Conservation (phyloP, 345 rosid species). For the Iberis pinnata region DNA sequence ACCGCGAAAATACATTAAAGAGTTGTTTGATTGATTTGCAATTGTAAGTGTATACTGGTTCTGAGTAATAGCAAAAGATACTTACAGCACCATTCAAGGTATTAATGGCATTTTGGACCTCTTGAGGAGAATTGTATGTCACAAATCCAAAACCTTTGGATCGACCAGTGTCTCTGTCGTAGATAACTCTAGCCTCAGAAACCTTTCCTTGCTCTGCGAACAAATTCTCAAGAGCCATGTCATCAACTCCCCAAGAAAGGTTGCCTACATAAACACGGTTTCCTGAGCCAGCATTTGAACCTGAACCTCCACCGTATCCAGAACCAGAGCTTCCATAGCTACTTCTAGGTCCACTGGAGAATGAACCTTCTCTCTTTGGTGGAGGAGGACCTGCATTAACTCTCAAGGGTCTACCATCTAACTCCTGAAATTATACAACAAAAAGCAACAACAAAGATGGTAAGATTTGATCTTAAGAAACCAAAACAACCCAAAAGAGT, state of each 20-base stretch:
- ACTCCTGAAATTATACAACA: slow-evolving; percentile 44
- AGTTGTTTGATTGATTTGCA: not conserved
- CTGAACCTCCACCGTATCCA: too few relatives aligned
- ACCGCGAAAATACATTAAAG: slow-evolving; percentile 1
- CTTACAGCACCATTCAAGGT: slow-evolving; percentile 83
- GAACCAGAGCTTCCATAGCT: slow-evolving; percentile 24
- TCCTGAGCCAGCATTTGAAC: slow-evolving; percentile 31
- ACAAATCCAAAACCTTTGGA: slow-evolving; percentile 99
- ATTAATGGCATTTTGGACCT: slow-evolving; percentile 64
- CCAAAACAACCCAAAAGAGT: not conserved
- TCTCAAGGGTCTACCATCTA: slow-evolving; percentile 80
- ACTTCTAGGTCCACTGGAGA: slow-evolving; percentile 40
- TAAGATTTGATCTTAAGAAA: too few relatives aligned
- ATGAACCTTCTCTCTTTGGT: slow-evolving; percentile 47
- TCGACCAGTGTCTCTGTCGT: slow-evolving; percentile 90
- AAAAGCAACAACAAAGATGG: not conserved
- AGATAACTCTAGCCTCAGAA: slow-evolving; percentile 83
- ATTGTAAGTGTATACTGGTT: not conserved
- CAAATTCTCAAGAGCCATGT: slow-evolving; percentile 66
- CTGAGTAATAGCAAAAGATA: slow-evolving; percentile 2
- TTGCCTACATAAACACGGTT: slow-evolving; percentile 82
- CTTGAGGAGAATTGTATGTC: slow-evolving; percentile 67
- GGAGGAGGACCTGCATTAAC: slow-evolving; percentile 90
- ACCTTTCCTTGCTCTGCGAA: slow-evolving; percentile 82
- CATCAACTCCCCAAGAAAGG: slow-evolving; percentile 93